These are phyloP conservation scores for Xerocomus potaroensis DNA, from an alignment of 768 basidiomycete species.

Conservation along the genomic window DNA sequence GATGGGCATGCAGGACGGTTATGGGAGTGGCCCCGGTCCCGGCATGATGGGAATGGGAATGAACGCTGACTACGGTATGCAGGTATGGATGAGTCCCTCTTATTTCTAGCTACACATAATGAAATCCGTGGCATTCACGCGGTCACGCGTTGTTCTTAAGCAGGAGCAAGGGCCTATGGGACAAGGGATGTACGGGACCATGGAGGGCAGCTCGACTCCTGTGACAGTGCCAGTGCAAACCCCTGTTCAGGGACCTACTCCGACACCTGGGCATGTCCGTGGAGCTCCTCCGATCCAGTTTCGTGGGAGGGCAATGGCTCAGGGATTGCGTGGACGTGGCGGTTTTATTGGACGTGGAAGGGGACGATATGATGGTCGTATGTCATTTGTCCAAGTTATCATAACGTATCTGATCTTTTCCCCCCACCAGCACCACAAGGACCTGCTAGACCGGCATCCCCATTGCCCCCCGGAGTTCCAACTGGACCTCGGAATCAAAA, in stretches of 20 bases:
- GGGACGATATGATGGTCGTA: constrained; percentile 38
- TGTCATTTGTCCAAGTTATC: constrained; percentile 16
- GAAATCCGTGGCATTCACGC: constrained; percentile 33
- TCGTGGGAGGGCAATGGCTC: constrained; percentile 42
- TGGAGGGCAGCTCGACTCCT: constrained; percentile 52
- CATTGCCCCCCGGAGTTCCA: constrained; percentile 81
- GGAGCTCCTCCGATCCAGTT: constrained; percentile 38
- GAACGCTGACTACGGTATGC: constrained; percentile 66
- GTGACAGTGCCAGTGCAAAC: constrained; percentile 40
- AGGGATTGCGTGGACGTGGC: constrained; percentile 42
- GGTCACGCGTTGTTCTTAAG: constrained; percentile 21
- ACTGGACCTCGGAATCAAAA: constrained; percentile 86
- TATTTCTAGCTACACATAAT: constrained; percentile 33
- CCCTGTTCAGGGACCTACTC: constrained; percentile 29
- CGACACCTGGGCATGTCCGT: constrained; percentile 28
- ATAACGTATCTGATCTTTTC: constrained; percentile 2
- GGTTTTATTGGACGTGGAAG: constrained; percentile 38
- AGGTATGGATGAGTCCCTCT: constrained; percentile 47
- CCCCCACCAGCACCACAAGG: constrained; percentile 37
- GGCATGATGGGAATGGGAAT: constrained; percentile 72
- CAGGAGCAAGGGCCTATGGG: constrained; percentile 61
- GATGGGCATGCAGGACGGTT: constrained; percentile 41
- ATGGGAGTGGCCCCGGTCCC: constrained; percentile 39
- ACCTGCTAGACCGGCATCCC: constrained; percentile 75
- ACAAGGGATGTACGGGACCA: constrained; percentile 65